Evolutionary conservation across 1,284 basidiomycete species (phyloP), one percentile per base, ranked within the genome.

Genomic region (Apiotrichum gamsii): DNA sequence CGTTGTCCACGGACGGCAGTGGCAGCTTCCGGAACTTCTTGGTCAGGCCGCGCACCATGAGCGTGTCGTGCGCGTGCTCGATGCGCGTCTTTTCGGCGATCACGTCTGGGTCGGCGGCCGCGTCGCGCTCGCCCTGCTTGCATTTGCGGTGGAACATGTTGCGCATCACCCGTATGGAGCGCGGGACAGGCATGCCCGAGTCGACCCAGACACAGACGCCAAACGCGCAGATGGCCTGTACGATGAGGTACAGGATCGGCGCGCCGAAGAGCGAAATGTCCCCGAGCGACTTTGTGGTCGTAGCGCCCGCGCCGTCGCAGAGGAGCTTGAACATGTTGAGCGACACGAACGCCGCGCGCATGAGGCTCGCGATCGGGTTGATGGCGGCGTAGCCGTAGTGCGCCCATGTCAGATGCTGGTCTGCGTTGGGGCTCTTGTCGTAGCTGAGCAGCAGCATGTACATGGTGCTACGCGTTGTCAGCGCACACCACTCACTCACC

Each of bases 321-420:
- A 87, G 78, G 15, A 88, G 72, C 6, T 81, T 83, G 67, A 88
- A 89, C 2, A 86, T 66, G 63, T 89, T 88, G 59, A 86, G 76
- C 0, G 83, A 83, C 13, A 89, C 78, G 25, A 87, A 76, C 1
- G 79, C 78, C 0, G 85, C 81, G 36, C 85, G 77, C 23, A 51
- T 18, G 16, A 83, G 76, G 59, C 79, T 85, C 3, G 80, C 80
- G 8, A 88, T 79, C 8, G 85, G 84, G 2, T 83, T 80, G 18
- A 82, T 65, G 3, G 86, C 47, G 0, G 83, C 83, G 31, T 84
- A 64, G 0, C 82, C 81, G 58, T 83, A 85, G 64, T 88, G 83
- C 41, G 82, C 79, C 1, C 45, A 79, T 79, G 1, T 76, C 36
- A 87, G 78, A 32, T 82, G 76, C 10, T 69, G 57, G 5, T 61